Evolutionary conservation across 306 rosid genomes (phyloP).

Genomic region (Arachis stenosperma): DNA sequence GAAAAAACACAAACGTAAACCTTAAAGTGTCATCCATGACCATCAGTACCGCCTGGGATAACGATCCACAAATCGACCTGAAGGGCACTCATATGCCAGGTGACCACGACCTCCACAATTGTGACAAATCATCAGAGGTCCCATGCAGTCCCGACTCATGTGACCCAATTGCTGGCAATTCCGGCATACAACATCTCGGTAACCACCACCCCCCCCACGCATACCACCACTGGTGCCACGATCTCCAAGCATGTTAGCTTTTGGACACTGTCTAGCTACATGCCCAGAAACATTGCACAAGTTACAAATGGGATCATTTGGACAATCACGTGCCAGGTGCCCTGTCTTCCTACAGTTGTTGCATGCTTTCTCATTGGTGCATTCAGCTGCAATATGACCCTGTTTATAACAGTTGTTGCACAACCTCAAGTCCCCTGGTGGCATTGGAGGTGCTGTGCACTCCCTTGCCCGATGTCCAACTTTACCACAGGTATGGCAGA

Average conservation of each 20-base stretch:
- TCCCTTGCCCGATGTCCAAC: conserved; percentile 96
- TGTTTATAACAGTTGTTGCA: conserved; percentile 98
- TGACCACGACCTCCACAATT: conserved; percentile 99
- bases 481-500: conserved; percentile 98
- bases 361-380: conserved; percentile 98
- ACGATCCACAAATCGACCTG: conserved; percentile 91
- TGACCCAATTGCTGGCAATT: conserved; percentile 95
- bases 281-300: conserved; percentile 96
- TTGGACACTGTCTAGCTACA: conserved; percentile 90
- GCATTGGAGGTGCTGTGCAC: conserved; percentile 80
- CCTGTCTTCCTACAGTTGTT: conserved; percentile 98
- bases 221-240: conserved; percentile 51
- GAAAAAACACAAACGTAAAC: background rate
- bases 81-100: conserved; percentile 95
- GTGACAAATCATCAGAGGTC: conserved; percentile 93
- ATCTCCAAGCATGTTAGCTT: conserved; percentile 64
- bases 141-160: conserved; percentile 98
- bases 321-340: conserved; percentile 97
- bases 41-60: conserved; percentile 83
- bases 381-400: conserved; percentile 96
- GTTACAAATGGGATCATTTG: conserved; percentile 92
- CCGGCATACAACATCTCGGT: conserved; percentile 82
- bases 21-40: conserved; percentile 35
- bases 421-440: conserved; percentile 91
- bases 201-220: conserved; percentile 46